Evolutionary conservation across 148 eudicot species (phyloP), one percentile per base, ranked within the genome.

Genomic region (Nepenthes gracilis): DNA sequence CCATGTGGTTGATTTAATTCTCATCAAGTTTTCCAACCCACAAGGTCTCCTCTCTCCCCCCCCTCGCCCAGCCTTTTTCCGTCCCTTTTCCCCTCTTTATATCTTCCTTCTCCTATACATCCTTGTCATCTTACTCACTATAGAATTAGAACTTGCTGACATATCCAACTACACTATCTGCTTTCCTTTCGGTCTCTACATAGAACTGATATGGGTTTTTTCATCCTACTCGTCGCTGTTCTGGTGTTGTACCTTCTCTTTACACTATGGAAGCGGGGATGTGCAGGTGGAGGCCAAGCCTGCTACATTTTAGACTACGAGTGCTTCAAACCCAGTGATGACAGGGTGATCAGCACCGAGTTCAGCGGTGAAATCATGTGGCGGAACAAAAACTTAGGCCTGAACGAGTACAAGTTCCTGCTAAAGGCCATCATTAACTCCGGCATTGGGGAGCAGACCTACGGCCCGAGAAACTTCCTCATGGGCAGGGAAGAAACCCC

Each of bases 381-480:
- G 33, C 63, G 96, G 33, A 89, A 80, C 73, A 67, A 76, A 33
- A 66, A 73, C 14, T 74, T 89, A 35, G 85, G 93, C 43, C 77
- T 83, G 58, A 58, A 74, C 47, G 96, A 89, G 76, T 83, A 77
- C 78, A 81, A 80, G 67, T 89, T 89, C 59, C 84, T 89, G 51
- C 70, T 89, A 4, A 83, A 80, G 55, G 85, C 93, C 57, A 67
- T 75, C 1, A 84, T 89, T 2, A 81, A 77, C 66, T 80, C 96
- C 0, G 96, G 93, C 56, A 72, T 89, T 45, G 93, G 96, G 3
- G 96, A 89, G 60, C 68, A 80, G 12, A 89, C 90, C 1, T 89
- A 89, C 62, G 93, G 67, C 57, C 96, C 93, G 12, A 69, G 74
- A 6, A 83, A 76, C 66, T 72, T 86, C 9, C 74, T 89, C 10